Evolutionary conservation across 1,139 yeast genomes (phyloP), one percentile per base, ranked within the genome.

Genomic region (Blastobotrys malaysiensis): DNA sequence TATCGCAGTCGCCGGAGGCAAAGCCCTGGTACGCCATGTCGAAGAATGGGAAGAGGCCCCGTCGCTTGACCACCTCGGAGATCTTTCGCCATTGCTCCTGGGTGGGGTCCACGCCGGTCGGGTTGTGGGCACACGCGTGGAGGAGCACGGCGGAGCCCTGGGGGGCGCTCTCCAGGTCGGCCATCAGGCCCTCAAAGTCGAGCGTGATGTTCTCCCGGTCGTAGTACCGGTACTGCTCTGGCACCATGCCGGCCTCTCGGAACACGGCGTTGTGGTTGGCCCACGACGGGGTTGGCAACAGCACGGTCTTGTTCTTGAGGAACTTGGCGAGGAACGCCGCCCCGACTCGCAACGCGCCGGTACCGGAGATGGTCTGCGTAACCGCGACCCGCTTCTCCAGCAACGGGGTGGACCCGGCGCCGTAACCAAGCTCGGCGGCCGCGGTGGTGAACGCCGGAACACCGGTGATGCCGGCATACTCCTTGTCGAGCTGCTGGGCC

Each of bases 11-110:
- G 57, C 99, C 99, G 46, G 95, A 82, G 27, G 98, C 96, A 68
- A 93, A 93, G 11, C 99, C 97, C 76, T 91, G 98, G 78, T 93
- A 93, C 21, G 99, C 98, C 77, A 88, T 85, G 75, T 93, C 99
- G 66, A 93, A 88, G 69, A 91, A 75, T 52, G 95, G 95, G 71
- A 88, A 81, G 69, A 89, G 91, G 55, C 79, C 77, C 67, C 83
- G 80, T 63, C 76, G 73, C 58, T 81, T 76, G 58, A 88, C 73
- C 43, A 82, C 84, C 51, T 79, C 77, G 53, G 87, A 77, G 52
- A 93, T 84, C 68, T 78, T 72, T 52, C 77, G 77, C 98, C 98
- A 91, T 73, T 93, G 91, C 61, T 84, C 95, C 54, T 77, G 74
- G 26, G 88, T 84, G 63, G 96, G 96, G 73, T 93, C 99, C 71